Conservation (phyloP, 108 stramenopile species). For the Asterionellopsis glacialis region DNA sequence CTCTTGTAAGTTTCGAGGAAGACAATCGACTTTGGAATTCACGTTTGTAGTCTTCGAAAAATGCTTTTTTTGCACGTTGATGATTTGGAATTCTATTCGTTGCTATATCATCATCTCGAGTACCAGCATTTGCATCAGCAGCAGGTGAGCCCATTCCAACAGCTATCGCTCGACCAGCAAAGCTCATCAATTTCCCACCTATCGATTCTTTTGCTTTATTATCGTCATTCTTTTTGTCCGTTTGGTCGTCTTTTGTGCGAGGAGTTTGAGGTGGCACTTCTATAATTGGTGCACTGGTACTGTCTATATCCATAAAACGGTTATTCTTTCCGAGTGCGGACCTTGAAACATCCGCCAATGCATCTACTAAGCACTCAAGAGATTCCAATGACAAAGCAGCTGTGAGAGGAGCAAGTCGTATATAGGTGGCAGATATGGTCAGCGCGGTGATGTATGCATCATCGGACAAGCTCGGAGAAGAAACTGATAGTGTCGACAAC, state of each 20-base stretch:
- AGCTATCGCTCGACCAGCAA: conserved; percentile 71
- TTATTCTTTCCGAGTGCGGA: conserved; percentile 9
- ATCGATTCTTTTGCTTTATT: conserved; percentile 26
- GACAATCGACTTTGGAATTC: conserved; percentile 34
- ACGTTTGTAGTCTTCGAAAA: conserved; percentile 48
- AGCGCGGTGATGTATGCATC: conserved; percentile 43
- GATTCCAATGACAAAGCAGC: conserved; percentile 61
- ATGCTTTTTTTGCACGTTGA: conserved; percentile 44
- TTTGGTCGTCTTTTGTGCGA: neutral
- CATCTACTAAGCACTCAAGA: conserved; percentile 40
- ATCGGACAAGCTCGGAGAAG: conserved; percentile 61
- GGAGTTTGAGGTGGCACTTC: no score
- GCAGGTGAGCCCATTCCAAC: conserved; percentile 17
- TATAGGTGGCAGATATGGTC: conserved; percentile 50
- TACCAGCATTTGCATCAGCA: conserved; percentile 10
- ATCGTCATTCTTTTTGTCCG: conserved; percentile 4
- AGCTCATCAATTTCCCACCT: conserved; percentile 70
- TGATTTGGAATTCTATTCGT: conserved; percentile 20
- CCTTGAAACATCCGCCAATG: conserved; percentile 43
- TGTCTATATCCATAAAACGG: conserved; percentile 15
- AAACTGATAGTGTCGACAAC: conserved; percentile 52
- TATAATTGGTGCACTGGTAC: conserved; percentile 1
- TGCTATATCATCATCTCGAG: conserved; percentile 9
- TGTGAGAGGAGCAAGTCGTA: conserved; percentile 63
- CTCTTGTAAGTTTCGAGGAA: conserved; percentile 40